Percentiles rank a stretch among this genome's conserved stretches.
Conservation (phyloP, 1,139 yeast genomes). For the Entelexis paramagnoliae region DNA sequence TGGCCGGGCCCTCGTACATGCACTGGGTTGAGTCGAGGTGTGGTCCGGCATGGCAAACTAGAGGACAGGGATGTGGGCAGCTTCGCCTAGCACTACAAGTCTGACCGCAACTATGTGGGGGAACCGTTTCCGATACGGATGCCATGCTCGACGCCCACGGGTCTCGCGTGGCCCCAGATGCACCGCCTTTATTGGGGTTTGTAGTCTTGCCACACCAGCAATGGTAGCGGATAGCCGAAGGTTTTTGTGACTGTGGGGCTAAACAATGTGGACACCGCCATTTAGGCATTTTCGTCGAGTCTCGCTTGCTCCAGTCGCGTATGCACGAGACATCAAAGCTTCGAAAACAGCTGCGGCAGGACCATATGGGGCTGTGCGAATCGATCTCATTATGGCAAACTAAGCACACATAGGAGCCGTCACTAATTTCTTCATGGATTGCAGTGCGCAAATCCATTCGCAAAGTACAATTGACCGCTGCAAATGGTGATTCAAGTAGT, state of each 20-base stretch:
- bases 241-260: conserved; percentile 4
- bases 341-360: conserved; percentile 22
- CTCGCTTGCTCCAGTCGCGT: conserved; percentile 18
- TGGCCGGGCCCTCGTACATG: conserved; percentile 21
- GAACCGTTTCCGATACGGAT: background rate
- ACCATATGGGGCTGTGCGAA: conserved; percentile 18
- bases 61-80: conserved; percentile 26
- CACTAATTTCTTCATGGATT: conserved; percentile 22
- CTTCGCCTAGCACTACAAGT: conserved; percentile 22
- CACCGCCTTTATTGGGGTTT: background rate
- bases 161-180: background rate
- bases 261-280: conserved; percentile 25
- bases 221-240: conserved; percentile 12
- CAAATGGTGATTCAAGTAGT: conserved; percentile 23
- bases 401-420: conserved; percentile 18
- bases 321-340: conserved; percentile 23
- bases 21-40: conserved; percentile 19
- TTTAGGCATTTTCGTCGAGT: background rate
- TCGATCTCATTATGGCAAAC: conserved; percentile 20
- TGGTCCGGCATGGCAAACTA: conserved; percentile 24
- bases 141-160: background rate
- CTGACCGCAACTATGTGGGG: conserved; percentile 26
- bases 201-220: conserved; percentile 24
- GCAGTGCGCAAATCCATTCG: conserved; percentile 22
- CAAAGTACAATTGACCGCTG: conserved; percentile 18